These are phyloP conservation scores for Zizania palustris DNA, from an alignment of 202 grass and related monocot genomes.

Conservation along the genomic window DNA sequence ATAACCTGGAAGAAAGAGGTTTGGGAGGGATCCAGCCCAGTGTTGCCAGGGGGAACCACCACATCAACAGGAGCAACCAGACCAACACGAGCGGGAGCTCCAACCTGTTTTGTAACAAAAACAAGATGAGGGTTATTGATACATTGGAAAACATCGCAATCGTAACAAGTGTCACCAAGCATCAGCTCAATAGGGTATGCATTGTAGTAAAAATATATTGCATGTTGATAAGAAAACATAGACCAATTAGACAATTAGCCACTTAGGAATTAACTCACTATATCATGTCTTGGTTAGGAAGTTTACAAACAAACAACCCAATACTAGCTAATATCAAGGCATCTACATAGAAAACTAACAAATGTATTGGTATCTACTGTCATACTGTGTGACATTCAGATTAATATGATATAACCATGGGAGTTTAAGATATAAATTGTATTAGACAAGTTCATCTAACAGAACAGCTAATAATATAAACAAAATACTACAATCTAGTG, in stretches of 20 bases:
- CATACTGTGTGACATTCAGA: not conserved
- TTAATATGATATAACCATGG: not conserved
- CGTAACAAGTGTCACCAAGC: not conserved
- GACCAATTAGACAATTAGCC: not conserved
- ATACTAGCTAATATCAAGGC: not conserved
- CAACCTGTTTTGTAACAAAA: slow-evolving; percentile 53
- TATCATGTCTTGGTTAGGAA: not conserved
- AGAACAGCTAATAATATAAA: not conserved
- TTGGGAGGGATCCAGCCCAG: slow-evolving; percentile 90
- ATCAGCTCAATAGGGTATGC: not conserved
- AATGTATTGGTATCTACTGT: too few relatives aligned
- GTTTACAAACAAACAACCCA: not conserved
- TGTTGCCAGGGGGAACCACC: slow-evolving; percentile 85
- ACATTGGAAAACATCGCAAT: not conserved
- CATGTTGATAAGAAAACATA: not conserved
- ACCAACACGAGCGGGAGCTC: slow-evolving; percentile 90
- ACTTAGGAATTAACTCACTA: not conserved
- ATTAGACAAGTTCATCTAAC: not conserved
- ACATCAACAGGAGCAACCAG: slow-evolving; percentile 88
- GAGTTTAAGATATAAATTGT: not conserved
- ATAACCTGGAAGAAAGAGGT: slow-evolving; percentile 93
- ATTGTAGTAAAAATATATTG: not conserved
- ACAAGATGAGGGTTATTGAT: not conserved
- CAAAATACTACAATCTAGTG: not conserved
- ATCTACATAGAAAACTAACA: too few relatives aligned